A percentile compares a stretch with the other conserved stretches of the same genome.
Evolutionary conservation across 768 basidiomycete species (phyloP).

Genomic region (Mycena indigotica): DNA sequence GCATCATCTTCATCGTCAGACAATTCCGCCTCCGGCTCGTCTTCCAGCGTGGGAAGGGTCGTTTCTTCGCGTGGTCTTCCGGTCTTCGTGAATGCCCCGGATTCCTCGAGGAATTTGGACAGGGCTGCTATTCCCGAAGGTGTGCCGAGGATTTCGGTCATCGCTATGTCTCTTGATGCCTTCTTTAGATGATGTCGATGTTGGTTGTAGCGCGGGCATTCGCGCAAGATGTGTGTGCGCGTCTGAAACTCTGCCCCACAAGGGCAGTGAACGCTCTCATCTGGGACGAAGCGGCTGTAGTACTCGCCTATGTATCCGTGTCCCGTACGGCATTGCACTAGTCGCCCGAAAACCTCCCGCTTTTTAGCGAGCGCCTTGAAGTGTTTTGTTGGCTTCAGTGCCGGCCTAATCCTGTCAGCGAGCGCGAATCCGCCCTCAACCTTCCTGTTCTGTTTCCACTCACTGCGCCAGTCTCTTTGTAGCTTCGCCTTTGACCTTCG

Average conservation of each 20-base stretch:
- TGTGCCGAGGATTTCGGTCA: background rate
- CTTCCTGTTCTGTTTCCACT: constrained; percentile 9
- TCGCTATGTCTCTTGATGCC: background rate
- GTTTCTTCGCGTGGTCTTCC: background rate
- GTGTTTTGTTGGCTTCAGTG: constrained; percentile 8
- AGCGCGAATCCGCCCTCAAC: constrained; percentile 7
- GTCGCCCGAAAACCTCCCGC: constrained; percentile 10
- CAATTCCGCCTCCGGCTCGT: no score
- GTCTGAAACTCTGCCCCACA: constrained; percentile 21
- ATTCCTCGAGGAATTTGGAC: background rate
- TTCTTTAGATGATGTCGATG: constrained; percentile 7
- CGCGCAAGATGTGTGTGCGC: constrained; percentile 18
- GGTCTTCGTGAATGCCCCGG: background rate
- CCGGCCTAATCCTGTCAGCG: constrained; percentile 7
- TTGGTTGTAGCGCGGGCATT: constrained; percentile 15
- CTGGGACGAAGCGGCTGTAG: constrained; percentile 19
- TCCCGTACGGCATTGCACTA: constrained; percentile 23
- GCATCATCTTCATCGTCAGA: no score
- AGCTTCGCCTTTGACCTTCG: constrained; percentile 6
- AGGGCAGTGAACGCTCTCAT: constrained; percentile 16
- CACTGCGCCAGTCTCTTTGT: constrained; percentile 5
- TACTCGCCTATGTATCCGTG: constrained; percentile 28
- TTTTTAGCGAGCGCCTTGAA: constrained; percentile 12
- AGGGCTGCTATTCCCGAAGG: background rate
- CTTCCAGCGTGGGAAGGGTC: background rate